These are phyloP conservation scores for Aspergillus fijiensis DNA, from an alignment of 2,329 filamentous ascomycete species.

Conservation along the genomic window DNA sequence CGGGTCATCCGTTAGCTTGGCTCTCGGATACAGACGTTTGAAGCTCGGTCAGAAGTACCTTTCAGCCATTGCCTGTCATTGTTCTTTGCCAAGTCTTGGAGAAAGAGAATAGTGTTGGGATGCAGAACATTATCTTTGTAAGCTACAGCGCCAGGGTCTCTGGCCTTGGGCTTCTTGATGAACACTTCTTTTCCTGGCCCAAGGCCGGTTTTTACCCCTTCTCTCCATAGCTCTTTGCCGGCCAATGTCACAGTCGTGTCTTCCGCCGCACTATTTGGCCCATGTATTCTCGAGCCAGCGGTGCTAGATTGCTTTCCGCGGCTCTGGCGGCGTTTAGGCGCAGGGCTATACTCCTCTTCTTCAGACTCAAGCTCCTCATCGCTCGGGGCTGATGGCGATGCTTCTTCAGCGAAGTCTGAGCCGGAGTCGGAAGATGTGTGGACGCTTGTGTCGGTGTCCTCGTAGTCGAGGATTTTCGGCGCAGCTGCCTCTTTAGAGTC, in stretches of 20 bases:
- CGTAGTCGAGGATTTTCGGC: slow-evolving; percentile 17
- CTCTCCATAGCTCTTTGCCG: slow-evolving; percentile 56
- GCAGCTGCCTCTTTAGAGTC: slow-evolving; percentile 30
- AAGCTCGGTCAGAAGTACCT: slow-evolving; percentile 41
- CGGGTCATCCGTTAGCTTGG: slow-evolving; percentile 11
- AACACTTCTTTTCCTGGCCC: slow-evolving; percentile 61
- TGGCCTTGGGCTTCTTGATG: slow-evolving; percentile 63
- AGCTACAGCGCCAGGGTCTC: slow-evolving; percentile 57
- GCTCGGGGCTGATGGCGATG: not conserved
- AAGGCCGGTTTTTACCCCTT: slow-evolving; percentile 55
- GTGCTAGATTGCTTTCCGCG: slow-evolving; percentile 2
- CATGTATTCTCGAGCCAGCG: not conserved
- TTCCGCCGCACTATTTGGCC: not conserved
- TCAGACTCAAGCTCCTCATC: not conserved
- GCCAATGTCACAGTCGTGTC: slow-evolving; percentile 60
- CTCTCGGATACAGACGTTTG: not conserved
- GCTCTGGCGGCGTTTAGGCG: not conserved
- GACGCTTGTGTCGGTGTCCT: slow-evolving; percentile 10
- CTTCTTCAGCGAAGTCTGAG: slow-evolving; percentile 5
- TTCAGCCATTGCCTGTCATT: slow-evolving; percentile 66
- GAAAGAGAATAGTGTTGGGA: slow-evolving; percentile 63
- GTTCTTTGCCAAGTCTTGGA: slow-evolving; percentile 58
- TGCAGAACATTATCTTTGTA: slow-evolving; percentile 60
- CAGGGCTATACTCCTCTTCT: not conserved
- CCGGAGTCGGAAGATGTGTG: slow-evolving; percentile 10